Conservation (phyloP, 2,329 filamentous ascomycete genomes). For the Cladosporium cucumerinum region DNA sequence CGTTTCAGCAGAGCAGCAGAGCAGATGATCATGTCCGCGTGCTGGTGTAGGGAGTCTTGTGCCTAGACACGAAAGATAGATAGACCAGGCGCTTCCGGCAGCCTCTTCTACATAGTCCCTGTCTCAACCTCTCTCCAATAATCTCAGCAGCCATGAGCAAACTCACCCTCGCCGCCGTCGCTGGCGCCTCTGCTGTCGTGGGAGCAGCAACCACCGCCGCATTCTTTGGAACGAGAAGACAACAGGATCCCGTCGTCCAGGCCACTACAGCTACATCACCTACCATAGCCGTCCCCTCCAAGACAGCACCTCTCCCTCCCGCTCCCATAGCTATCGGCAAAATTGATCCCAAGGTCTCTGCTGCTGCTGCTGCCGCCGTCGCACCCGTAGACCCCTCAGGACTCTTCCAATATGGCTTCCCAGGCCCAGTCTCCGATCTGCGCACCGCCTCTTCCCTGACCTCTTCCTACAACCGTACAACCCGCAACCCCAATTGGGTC, state of each 20-base stretch:
- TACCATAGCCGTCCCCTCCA: slow-evolving; percentile 22
- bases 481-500: slow-evolving; percentile 88
- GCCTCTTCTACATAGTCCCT: not conserved
- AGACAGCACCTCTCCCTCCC: slow-evolving; percentile 29
- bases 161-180: slow-evolving; percentile 48
- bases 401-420: slow-evolving; percentile 67
- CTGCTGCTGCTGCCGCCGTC: slow-evolving; percentile 19
- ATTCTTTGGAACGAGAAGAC: slow-evolving; percentile 39
- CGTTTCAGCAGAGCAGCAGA: not conserved
- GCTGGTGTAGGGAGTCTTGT: not conserved
- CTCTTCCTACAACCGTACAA: slow-evolving; percentile 85
- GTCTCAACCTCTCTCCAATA: not conserved
- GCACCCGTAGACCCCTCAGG: slow-evolving; percentile 48
- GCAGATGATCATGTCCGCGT: slow-evolving; percentile 12
- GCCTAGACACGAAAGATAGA: not conserved
- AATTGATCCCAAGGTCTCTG: slow-evolving; percentile 23
- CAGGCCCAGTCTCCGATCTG: slow-evolving; percentile 82
- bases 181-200: slow-evolving; percentile 46
- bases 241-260: slow-evolving; percentile 25
- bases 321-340: slow-evolving; percentile 26
- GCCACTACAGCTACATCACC: slow-evolving; percentile 37
- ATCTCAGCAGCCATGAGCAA: slow-evolving; percentile 44
- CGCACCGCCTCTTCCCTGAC: slow-evolving; percentile 72
- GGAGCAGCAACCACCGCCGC: slow-evolving; percentile 50
- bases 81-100: not conserved